Evolutionary conservation across 306 rosid genomes (phyloP), one percentile per base, ranked within the genome.

Genomic region (Cucurbita ficifolia): DNA sequence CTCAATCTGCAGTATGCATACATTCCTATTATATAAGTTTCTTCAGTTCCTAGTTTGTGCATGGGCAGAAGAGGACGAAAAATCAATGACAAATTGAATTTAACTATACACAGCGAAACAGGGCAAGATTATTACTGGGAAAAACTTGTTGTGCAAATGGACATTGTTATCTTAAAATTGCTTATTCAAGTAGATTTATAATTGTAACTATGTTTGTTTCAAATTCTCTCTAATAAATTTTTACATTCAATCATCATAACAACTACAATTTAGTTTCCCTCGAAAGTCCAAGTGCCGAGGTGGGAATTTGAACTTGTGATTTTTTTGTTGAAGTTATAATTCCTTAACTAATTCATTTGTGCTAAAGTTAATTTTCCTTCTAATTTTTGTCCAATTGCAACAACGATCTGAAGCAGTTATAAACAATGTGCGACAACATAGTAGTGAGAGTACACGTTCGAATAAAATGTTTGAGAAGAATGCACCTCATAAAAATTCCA

Each of bases 1-100:
- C 76, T 89, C 90, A 85, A 94, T 94, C 99, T 94, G 96, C 76
- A 74, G 49, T 17, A 42, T 43, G 65, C 14, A 75, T 16, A 35
- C 35, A 50, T 51, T 71, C 18, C 3, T 39, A 52, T 36, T 52
- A 8, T 35, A 33, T 70, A 33, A 33, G 35, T 48, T 51, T 35
- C 46, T 29, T 8, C 59, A 49, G 74, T 70, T 50, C 8, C 46
- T 16, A 50, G 43, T 50, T 70, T 21, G 50, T 40, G 5, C 16
- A 39, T 42, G 43, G 39, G 54, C 55, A 19, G 38, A 56, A 73
- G 57, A 43, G 24, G 52, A 70, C 24, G 36, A 4, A 11, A 46
- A 46, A 68, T 19, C 72, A 65, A 40, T 65, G 6, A 11, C 2
- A 65, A 5, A 10, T 49, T 70, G 38, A 70, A 49, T 49, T 17